Conservation (phyloP, 2,329 filamentous ascomycete species). For the Sphaerulina vaccinii region DNA sequence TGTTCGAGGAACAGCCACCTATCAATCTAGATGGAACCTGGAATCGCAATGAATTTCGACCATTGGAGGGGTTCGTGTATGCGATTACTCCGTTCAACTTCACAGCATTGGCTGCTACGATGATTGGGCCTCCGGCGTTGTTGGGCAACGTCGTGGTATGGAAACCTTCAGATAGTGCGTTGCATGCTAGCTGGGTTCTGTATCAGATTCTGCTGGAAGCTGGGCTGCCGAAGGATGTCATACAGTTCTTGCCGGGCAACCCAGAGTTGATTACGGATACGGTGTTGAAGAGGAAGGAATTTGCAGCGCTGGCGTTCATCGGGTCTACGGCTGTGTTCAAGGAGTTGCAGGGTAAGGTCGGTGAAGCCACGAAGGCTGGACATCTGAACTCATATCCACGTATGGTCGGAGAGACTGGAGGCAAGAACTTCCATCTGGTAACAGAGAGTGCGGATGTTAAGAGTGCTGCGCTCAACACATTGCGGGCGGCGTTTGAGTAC, state of each 20-base stretch:
- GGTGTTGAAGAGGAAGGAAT: constrained; percentile 72
- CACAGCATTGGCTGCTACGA: constrained; percentile 86
- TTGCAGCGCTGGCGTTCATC: constrained; percentile 87
- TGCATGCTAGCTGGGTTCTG: constrained; percentile 82
- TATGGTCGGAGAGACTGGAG: constrained; percentile 83
- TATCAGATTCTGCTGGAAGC: constrained; percentile 91
- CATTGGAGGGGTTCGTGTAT: constrained; percentile 92
- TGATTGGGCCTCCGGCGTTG: constrained; percentile 76
- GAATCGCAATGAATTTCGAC: constrained; percentile 73
- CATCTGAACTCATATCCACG: constrained; percentile 81
- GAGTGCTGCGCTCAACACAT: constrained; percentile 75
- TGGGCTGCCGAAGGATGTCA: constrained; percentile 79
- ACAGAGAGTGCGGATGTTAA: constrained; percentile 72
- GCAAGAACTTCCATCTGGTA: constrained; percentile 87
- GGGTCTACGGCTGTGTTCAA: constrained; percentile 89
- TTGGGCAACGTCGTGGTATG: constrained; percentile 92
- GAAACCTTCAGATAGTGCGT: constrained; percentile 86
- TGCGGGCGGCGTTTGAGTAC: constrained; percentile 84
- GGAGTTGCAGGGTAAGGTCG: constrained; percentile 80
- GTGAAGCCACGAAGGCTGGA: constrained; percentile 72
- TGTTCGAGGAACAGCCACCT: background rate
- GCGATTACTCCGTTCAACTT: constrained; percentile 95
- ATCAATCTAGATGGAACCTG: background rate
- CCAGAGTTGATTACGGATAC: constrained; percentile 76
- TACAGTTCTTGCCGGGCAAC: constrained; percentile 88